A percentile compares a stretch with the other conserved stretches of the same genome.
Conservation (phyloP, 2,329 filamentous ascomycete species). For the Penicillium sumatraense region DNA sequence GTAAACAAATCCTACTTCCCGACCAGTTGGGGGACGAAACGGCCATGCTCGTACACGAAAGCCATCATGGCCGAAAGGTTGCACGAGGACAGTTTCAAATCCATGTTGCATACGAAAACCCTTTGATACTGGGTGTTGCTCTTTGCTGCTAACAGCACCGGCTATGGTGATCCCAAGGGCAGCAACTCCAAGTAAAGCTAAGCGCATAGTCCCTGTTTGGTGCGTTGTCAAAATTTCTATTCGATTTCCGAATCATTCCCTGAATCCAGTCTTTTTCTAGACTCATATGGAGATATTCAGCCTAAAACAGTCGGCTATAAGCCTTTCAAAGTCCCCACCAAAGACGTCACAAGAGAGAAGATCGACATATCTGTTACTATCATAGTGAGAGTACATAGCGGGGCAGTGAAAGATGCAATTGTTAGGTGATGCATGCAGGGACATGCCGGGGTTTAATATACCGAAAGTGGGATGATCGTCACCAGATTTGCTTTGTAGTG, state of each 20-base stretch:
- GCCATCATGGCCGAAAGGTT: conserved; percentile 46
- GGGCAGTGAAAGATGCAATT: background rate
- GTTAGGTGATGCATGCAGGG: background rate
- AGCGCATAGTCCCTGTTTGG: conserved; percentile 11
- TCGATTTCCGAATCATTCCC: too few species aligned
- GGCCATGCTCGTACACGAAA: conserved; percentile 47
- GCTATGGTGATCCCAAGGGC: background rate
- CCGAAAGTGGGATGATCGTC: background rate
- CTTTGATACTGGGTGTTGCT: conserved; percentile 25
- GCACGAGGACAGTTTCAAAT: conserved; percentile 44
- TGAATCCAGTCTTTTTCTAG: background rate
- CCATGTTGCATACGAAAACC: conserved; percentile 43
- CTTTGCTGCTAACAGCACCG: background rate
- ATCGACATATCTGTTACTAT: conserved; percentile 9
- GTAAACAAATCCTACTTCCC: conserved; percentile 44
- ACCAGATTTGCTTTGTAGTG: background rate
- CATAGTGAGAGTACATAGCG: background rate
- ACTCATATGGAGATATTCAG: background rate
- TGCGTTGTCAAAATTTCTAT: too few species aligned
- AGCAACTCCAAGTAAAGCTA: background rate
- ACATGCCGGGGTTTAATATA: background rate
- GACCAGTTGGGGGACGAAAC: conserved; percentile 38
- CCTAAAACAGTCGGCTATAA: conserved; percentile 3
- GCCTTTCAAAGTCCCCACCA: background rate
- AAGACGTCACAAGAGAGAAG: background rate